Base-by-base conservation (phyloP, 148 eudicot species). In the Euryodendron excelsum region DNA sequence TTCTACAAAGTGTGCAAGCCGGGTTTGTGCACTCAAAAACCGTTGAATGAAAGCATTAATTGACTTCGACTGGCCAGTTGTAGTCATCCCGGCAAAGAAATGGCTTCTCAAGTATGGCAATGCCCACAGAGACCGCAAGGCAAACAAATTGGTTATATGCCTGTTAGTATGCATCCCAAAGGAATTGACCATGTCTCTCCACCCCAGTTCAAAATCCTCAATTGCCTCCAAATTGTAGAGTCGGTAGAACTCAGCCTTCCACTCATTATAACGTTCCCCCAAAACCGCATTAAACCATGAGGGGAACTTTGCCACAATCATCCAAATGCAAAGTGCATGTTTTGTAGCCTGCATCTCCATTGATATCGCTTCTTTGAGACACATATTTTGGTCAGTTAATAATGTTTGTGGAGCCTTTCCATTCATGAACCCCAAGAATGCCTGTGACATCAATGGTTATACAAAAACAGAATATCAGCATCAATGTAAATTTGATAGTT, bases 281-380 rank as follows among this genome's bases (percentile, higher is more conserved):
- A 95, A 69, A 76, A 93, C 88, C 81, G 99, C 93, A 89, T 90
- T 93, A 75, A 95, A 95, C 99, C 99, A 95, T 47, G 98, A 93
- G 3, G 98, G 96, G 73, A 93, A 95, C 88, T 95, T 95, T 33
- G 94, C 89, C 77, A 89, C 89, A 45, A 91, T 89, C 78, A 93
- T 82, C 99, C 99, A 91, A 64, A 95, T 90, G 87, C 99, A 95
- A 73, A 93, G 90, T n/a, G 93, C 93, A 84, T 95, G 97, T 85
- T 90, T 95, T 69, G 93, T 89, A 34, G 88, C 82, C 10, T 98
- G 99, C 97, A 95, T 85, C 85, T 93, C 98, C 87, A 86, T 77
- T 77, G 87, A 50, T 75, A 93, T 88, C 20, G 99, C 98, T 84
- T 95, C 99, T 85, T 88, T 95, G 23, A 95, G 93, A 62, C 93